phyloP scores from a whole-genome alignment of 2,329 filamentous ascomycete genomes.

The Fusarium coicis region DNA sequence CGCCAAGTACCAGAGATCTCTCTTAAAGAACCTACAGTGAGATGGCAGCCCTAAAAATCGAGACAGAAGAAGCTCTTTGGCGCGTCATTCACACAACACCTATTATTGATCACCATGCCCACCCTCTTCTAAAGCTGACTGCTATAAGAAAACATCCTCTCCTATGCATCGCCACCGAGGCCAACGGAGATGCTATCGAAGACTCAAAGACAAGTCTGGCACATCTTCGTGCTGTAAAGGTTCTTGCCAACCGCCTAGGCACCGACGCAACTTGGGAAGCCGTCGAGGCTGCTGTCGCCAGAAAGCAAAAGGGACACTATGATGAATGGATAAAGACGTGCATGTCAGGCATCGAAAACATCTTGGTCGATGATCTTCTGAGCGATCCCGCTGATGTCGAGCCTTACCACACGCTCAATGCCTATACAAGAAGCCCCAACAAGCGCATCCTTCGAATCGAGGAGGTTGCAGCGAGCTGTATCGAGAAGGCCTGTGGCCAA shows the following conservation, averaged over 20 bases:
- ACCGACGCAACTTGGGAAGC: constrained; percentile 72
- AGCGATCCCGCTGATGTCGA: constrained; percentile 65
- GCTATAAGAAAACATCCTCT: constrained; percentile 60
- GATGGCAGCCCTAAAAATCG: constrained; percentile 25
- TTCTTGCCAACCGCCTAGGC: constrained; percentile 72
- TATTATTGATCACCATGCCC: constrained; percentile 79
- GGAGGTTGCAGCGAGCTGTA: constrained; percentile 72
- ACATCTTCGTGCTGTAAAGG: constrained; percentile 75
- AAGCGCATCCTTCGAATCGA: constrained; percentile 85
- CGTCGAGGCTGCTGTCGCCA: constrained; percentile 57
- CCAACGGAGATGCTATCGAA: constrained; percentile 72
- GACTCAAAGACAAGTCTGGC: constrained; percentile 72
- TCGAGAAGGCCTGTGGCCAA: constrained; percentile 57
- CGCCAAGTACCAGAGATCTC: background rate
- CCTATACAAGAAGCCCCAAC: constrained; percentile 70
- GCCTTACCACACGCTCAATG: constrained; percentile 71
- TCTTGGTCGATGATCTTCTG: constrained; percentile 84
- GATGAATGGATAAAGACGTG: constrained; percentile 71
- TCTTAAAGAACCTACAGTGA: background rate
- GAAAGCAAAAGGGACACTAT: constrained; percentile 57
- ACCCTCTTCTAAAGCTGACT: constrained; percentile 70
- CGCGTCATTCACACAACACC: constrained; percentile 64
- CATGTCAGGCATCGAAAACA: constrained; percentile 75
- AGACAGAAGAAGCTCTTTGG: constrained; percentile 42
- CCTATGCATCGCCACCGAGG: constrained; percentile 76